These are phyloP conservation scores for Coemansia sp. DNA, from an alignment of 192 early-diverging fungal species.

Conservation along the genomic window DNA sequence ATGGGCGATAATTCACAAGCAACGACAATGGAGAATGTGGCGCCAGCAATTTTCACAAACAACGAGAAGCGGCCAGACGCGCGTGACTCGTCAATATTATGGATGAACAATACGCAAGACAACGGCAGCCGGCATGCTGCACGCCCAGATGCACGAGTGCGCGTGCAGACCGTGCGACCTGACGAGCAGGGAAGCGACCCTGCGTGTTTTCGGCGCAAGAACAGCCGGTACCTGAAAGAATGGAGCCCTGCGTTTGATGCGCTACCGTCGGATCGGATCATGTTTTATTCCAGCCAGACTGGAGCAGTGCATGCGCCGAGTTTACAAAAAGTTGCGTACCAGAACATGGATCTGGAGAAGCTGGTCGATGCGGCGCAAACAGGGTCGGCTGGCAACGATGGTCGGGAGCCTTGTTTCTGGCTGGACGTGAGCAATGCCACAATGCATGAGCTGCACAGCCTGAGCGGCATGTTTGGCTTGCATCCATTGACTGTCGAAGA, in stretches of 20 bases:
- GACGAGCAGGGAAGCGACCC: too few relatives aligned
- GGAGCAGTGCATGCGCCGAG: slow-evolving; percentile 21
- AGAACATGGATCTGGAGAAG: slow-evolving; percentile 14
- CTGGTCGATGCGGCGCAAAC: not conserved
- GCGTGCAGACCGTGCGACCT: not conserved
- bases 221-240: too few relatives aligned
- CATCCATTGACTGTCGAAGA: slow-evolving; percentile 87
- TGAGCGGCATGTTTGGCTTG: slow-evolving; percentile 66
- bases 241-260: too few relatives aligned
- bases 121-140: not conserved
- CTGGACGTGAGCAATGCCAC: slow-evolving; percentile 63
- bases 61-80: not conserved
- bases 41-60: not conserved
- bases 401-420: slow-evolving; percentile 60
- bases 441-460: slow-evolving; percentile 57
- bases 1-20: slow-evolving; percentile 1
- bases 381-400: not conserved
- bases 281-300: slow-evolving; percentile 39
- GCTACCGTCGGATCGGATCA: slow-evolving; percentile 5
- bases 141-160: not conserved
- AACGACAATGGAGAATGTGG: slow-evolving; percentile 2
- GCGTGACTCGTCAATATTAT: slow-evolving; percentile 41
- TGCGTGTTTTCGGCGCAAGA: too few relatives aligned
- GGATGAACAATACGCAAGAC: slow-evolving; percentile 27
- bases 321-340: slow-evolving; percentile 13